Evolutionary conservation across 2,329 filamentous ascomycete species (phyloP), one percentile per base, ranked within the genome.

Genomic region (Tolypocladium endophyticum): DNA sequence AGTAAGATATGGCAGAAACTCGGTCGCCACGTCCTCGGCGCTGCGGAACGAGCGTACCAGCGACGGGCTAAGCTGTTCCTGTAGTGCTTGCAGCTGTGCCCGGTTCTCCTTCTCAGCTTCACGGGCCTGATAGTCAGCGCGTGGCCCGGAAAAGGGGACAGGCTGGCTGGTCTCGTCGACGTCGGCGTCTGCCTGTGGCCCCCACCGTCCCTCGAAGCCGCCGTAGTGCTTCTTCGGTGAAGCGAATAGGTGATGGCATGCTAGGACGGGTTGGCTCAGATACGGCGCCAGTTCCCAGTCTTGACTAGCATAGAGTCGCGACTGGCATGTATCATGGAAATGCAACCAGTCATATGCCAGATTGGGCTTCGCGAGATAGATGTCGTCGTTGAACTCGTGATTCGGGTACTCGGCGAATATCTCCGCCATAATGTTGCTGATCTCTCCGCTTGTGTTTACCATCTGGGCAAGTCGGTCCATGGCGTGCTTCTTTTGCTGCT

Each of bases 261-360:
- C 94, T 1, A 97, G 82, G 20, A 94, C 83, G 0, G 93, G 87
- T 65, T 94, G 89, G 67, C 87, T 90, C 56, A 97, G 82, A 71
- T 99, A 99, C 0, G 90, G 87, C 0, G 83, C 84, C 20, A 99
- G 78, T 72, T 99, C 94, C 89, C 94, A 99, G 59, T 96, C 92
- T 71, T 97, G 93, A 61, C 84, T 87, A n/a, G 85, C 78, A 70
- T 87, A 95, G 1, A 97, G 81, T 45, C 87, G 85, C 0, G 87
- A 86, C 30, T 90, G 91, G 63, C 96, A 86, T 0, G 80, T 78
- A 68, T 97, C 94, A 73, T 97, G 90, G 73, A 99, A 97, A 72
- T 95, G 81, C 59, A 99, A 83, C 94, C 94, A 99, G 69, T 97
- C 93, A 72, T 96, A 96, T 0, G 90, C 90, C 71, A 83, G 77